Evolutionary conservation across 139 green algal genomes (phyloP), one percentile per base, ranked within the genome.

Genomic region (Gonium pectorale): DNA sequence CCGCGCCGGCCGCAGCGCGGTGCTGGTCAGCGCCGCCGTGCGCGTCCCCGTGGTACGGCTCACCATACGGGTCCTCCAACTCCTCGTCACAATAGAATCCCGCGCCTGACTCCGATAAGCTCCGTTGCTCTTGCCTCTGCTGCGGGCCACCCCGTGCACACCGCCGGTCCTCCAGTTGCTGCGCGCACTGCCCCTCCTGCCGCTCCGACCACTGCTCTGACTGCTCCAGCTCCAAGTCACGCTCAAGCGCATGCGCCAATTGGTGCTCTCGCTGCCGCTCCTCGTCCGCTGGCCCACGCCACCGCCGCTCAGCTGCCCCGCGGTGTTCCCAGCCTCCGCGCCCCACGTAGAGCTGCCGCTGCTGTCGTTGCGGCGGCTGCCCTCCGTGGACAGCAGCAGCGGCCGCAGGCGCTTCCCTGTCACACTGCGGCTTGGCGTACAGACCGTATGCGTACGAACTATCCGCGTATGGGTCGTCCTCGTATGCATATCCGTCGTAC

Each of bases 21-120:
- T n/a, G n/a, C n/a, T n/a, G n/a, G n/a, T n/a, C n/a, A n/a, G n/a
- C n/a, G n/a, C n/a, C n/a, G n/a, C n/a, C n/a, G n/a, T n/a, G n/a
- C n/a, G n/a, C 46, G 1, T 29, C 27, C 4, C 69, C 54, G 8
- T 54, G 24, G 41, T 62, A 62, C 59, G 21, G 35, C 46, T 79
- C 67, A 5, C 33, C 27, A 26, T 86, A 83, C 5, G 77, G 77
- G 31, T 83, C 77, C 21, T 83, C 77, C 19, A 83, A 44, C 31
- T 83, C 31, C 60, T 72, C 77, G 43, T 83, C 31, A 54, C 60
- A 83, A 37, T 74, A 83, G 44, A 83, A 82, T 13, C 73, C 54
- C 8, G 49, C 19, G 1, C 15, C 27, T 5, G 73, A 68, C 29
- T 43, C 31, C 54, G 26, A 22, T 26, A n/a, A 51, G 35, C 26